phyloP scores from a whole-genome alignment of 2,329 filamentous ascomycete species.

The Chaetothyriales sp. region DNA sequence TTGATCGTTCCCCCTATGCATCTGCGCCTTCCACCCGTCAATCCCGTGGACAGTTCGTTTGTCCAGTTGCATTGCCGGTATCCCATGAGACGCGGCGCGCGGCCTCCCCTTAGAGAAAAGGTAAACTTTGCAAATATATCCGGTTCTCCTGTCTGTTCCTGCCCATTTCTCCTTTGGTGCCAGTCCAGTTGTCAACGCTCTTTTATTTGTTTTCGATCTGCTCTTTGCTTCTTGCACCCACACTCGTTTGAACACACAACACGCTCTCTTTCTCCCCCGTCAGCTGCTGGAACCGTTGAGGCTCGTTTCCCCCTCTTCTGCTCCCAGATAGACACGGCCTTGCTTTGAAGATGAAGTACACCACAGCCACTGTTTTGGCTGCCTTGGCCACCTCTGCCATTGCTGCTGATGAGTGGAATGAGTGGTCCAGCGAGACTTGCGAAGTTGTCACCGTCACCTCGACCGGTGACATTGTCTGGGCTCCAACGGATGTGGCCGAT shows the following conservation, averaged over 20 bases:
- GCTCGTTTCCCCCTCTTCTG: too few relatives aligned
- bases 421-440: conserved; percentile 1
- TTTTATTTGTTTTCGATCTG: not conserved
- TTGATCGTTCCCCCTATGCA: not conserved
- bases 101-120: not conserved
- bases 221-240: not conserved
- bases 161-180: not conserved
- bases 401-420: not conserved
- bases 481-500: conserved; percentile 1
- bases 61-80: not conserved
- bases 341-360: conserved; percentile 1
- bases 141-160: not conserved
- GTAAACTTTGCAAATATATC: not conserved
- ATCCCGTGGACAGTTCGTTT: not conserved
- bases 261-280: too few relatives aligned
- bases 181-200: not conserved
- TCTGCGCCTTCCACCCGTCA: not conserved
- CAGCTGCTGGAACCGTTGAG: too few relatives aligned
- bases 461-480: conserved; percentile 5
- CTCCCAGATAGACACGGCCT: not conserved
- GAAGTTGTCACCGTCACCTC: conserved; percentile 8
- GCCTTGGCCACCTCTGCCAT: not conserved
- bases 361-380: conserved; percentile 1
- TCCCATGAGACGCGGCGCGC: not conserved
- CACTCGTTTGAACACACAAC: not conserved